phyloP scores from a whole-genome alignment of 2,329 filamentous ascomycete species.

The Colletotrichum graminicola region DNA sequence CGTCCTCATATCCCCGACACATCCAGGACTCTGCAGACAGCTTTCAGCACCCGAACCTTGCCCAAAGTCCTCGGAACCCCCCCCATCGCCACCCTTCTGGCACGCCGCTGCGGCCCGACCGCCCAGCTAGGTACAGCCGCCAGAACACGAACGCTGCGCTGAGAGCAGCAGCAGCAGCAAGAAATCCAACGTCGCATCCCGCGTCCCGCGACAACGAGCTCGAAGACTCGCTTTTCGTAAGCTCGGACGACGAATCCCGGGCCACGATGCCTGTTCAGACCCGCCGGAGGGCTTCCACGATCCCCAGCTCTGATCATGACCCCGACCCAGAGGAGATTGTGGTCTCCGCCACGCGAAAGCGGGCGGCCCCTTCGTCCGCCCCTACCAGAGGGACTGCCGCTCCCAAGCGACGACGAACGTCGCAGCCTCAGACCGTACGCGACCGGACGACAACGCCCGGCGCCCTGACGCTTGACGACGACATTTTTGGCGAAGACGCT shows the following conservation, averaged over 20 bases:
- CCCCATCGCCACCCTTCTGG: neutral
- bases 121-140: conserved; percentile 28
- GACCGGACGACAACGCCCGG: conserved; percentile 43
- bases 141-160: conserved; percentile 36
- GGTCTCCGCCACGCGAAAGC: conserved; percentile 33
- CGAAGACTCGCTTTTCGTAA: conserved; percentile 39
- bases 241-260: conserved; percentile 40
- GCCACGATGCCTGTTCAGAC: conserved; percentile 40
- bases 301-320: conserved; percentile 36
- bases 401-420: conserved; percentile 39
- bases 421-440: conserved; percentile 37
- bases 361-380: conserved; percentile 31
- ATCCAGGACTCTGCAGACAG: conserved; percentile 40
- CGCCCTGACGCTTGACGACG: conserved; percentile 44
- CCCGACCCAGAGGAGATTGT: conserved; percentile 36
- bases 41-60: conserved; percentile 7
- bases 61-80: conserved; percentile 9
- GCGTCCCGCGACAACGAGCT: conserved; percentile 2
- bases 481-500: conserved; percentile 47
- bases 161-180: conserved; percentile 37
- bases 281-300: conserved; percentile 39
- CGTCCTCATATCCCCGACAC: conserved; percentile 52
- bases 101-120: conserved; percentile 24
- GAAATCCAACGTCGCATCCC: conserved; percentile 7
- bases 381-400: conserved; percentile 17